Evolutionary conservation across 2,329 filamentous ascomycete genomes (phyloP).

Genomic region (Rutstroemia sp.): DNA sequence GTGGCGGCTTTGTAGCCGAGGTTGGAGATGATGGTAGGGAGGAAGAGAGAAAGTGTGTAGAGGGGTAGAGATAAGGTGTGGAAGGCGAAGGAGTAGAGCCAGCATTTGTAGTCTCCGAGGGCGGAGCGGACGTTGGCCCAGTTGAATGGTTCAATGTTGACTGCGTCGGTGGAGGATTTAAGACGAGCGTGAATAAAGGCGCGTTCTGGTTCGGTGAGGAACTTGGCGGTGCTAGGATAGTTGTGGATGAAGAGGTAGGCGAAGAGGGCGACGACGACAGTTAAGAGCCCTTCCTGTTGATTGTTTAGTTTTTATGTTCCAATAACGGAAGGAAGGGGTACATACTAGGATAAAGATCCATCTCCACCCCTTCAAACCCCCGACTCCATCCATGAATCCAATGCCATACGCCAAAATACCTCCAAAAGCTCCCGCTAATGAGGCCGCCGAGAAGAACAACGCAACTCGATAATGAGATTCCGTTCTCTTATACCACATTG

Average conservation of each 20-base stretch:
- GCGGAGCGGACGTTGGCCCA: constrained; percentile 61
- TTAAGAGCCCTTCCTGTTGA: constrained; percentile 45
- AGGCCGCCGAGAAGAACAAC: constrained; percentile 48
- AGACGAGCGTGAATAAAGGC: constrained; percentile 46
- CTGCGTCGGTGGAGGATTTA: constrained; percentile 61
- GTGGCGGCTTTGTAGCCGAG: constrained; percentile 47
- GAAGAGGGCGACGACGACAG: constrained; percentile 40
- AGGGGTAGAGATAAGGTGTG: constrained; percentile 63
- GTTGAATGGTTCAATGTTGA: constrained; percentile 57
- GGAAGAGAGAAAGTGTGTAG: constrained; percentile 48
- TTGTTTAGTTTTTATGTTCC: constrained; percentile 2
- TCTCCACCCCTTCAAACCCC: constrained; percentile 45
- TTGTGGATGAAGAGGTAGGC: constrained; percentile 60
- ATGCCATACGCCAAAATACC: constrained; percentile 51
- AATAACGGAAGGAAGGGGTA: not conserved
- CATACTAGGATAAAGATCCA: constrained; percentile 55
- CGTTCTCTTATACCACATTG: constrained; percentile 46
- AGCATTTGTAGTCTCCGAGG: constrained; percentile 60
- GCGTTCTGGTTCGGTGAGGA: constrained; percentile 42
- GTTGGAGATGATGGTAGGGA: constrained; percentile 48
- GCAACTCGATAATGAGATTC: constrained; percentile 49
- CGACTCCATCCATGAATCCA: constrained; percentile 44
- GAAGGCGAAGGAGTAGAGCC: constrained; percentile 64
- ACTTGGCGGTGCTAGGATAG: constrained; percentile 51
- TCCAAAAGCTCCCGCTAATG: constrained; percentile 48